Percentiles rank a stretch among this genome's conserved stretches.
Evolutionary conservation across 495 filamentous ascomycete genomes (phyloP).

Genomic region (Penicillium simplicissimum): DNA sequence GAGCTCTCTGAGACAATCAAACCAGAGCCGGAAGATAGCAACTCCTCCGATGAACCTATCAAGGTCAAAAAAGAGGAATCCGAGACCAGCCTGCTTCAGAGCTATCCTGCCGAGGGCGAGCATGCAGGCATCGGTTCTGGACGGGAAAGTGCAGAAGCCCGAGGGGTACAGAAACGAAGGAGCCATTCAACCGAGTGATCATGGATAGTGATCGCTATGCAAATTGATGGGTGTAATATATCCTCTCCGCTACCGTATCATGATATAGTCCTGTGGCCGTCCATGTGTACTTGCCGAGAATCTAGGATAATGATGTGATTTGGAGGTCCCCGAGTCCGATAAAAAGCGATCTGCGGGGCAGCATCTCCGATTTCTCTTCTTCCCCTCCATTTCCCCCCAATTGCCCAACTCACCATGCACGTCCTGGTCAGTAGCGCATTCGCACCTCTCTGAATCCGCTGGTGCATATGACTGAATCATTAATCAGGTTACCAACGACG

Average conservation of each 20-base stretch:
- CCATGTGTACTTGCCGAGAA: conserved; percentile 15
- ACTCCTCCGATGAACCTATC: conserved; percentile 15
- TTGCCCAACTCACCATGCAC: conserved; percentile 39
- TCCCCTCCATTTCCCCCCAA: conserved; percentile 20
- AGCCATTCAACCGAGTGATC: conserved; percentile 29
- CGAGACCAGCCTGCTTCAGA: conserved; percentile 23
- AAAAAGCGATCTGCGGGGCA: conserved; percentile 17
- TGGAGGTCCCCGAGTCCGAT: conserved; percentile 1
- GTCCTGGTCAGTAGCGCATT: conserved; percentile 37
- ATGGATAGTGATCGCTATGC: conserved; percentile 10
- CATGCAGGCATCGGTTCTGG: conserved; percentile 35
- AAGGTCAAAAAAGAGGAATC: conserved; percentile 27
- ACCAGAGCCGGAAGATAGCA: conserved; percentile 27
- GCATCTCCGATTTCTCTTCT: conserved; percentile 22
- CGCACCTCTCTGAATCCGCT: neutral
- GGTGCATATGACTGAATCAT: conserved; percentile 22
- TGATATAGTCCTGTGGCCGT: neutral
- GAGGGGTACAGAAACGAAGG: conserved; percentile 39
- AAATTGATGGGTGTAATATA: neutral
- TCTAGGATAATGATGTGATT: neutral
- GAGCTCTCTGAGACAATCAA: conserved; percentile 24
- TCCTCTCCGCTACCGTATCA: conserved; percentile 5
- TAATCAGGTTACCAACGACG: conserved; percentile 82
- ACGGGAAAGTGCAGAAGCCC: conserved; percentile 34
- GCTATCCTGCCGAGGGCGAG: conserved; percentile 18